Base-by-base conservation (phyloP, 495 filamentous ascomycete genomes). In the Bryoglossum gracile region DNA sequence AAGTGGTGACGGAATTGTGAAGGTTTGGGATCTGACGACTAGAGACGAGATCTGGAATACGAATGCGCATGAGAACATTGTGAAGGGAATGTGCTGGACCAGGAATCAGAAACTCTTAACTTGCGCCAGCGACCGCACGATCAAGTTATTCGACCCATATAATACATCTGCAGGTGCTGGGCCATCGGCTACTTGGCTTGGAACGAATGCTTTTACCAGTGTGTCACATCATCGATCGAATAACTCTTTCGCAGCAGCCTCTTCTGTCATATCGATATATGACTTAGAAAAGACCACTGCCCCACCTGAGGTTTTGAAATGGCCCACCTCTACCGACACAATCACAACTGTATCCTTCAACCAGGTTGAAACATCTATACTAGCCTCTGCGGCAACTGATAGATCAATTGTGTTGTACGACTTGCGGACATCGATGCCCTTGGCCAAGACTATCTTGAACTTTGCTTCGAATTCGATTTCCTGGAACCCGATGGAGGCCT, bases 401-500 rank as follows among this genome's bases (percentile, higher is more conserved):
- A 81, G 92, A 24, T 86, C 83, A 3, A 72, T 97, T 48, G 81
- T 94, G 43, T 76, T 98, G 47, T 89, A 87, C 63, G 92, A 98
- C 65, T 71, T 97, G 24, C 83, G 92, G 37, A 97, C 94, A 41
- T 81, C 80, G 8, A 87, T 82, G 28, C 87, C 92, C 10, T 73
- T 96, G 13, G 74, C 83, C 32, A 89, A 89, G 54, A 75, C 84
- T 5, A 76, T 85, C 3, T 78, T 96, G 32, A 84, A 78, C 36
- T 76, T 96, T 37, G 82, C 89, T 21, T 84, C 81, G 19, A 98
- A 97, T 64, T 74, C 86, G 14, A 75, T 98, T 28, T 72, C 82
- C 24, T 99, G 91, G 87, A 97, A 97, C 61, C 92, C 91, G 0
- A 89, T 95, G 82, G 89, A 94, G 66, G 82, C 89, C 5, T 89